Evolutionary conservation across 805 yeast genomes (phyloP).

Genomic region (Suhomyces sp.): DNA sequence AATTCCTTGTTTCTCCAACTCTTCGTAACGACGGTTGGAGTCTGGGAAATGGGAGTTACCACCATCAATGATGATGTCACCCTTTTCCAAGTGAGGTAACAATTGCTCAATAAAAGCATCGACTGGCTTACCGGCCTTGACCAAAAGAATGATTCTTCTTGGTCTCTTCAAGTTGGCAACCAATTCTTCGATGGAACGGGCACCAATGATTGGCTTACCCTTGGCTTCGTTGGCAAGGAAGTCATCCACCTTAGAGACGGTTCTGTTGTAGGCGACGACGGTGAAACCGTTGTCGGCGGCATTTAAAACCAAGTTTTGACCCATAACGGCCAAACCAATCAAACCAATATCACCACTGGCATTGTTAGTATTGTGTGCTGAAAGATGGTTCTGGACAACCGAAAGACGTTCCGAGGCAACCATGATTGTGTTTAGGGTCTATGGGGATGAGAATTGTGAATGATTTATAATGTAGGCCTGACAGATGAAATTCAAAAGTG

Average conservation of each 20-base stretch:
- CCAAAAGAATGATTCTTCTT: slow-evolving; percentile 89
- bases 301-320: slow-evolving; percentile 94
- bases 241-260: slow-evolving; percentile 91
- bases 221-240: slow-evolving; percentile 93
- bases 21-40: slow-evolving; percentile 93
- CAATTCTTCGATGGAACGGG: slow-evolving; percentile 87
- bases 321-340: slow-evolving; percentile 99
- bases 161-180: slow-evolving; percentile 91
- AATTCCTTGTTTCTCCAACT: slow-evolving; percentile 82
- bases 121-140: slow-evolving; percentile 96
- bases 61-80: slow-evolving; percentile 98
- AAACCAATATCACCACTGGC: slow-evolving; percentile 92
- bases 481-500: no score
- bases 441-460: no score
- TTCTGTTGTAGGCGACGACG: slow-evolving; percentile 98
- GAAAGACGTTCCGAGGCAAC: slow-evolving; percentile 11
- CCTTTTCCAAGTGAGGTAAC: slow-evolving; percentile 88
- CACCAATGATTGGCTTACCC: slow-evolving; percentile 95
- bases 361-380: slow-evolving; percentile 23
- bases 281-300: slow-evolving; percentile 99
- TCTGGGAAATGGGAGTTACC: slow-evolving; percentile 99
- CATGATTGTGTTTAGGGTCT: slow-evolving; percentile 6
- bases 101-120: slow-evolving; percentile 87
- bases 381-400: slow-evolving; percentile 13
- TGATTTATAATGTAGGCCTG: no score